phyloP scores from a whole-genome alignment of 495 filamentous ascomycete genomes.

The Aspergillus bertholletiae region DNA sequence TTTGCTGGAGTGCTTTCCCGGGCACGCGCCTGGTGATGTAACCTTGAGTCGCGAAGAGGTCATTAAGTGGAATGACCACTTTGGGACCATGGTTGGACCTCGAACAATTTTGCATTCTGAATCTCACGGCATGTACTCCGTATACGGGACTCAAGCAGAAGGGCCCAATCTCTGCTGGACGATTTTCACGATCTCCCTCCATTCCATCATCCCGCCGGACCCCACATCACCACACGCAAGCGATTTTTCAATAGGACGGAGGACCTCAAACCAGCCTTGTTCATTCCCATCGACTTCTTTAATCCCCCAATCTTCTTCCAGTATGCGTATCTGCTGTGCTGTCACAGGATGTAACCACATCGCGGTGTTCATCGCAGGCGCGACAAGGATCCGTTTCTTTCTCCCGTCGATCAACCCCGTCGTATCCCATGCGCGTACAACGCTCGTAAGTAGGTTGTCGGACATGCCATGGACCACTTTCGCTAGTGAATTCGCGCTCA shows the following conservation, averaged over 20 bases:
- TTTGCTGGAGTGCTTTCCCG: background rate
- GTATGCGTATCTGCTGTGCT: slow-evolving; percentile 58
- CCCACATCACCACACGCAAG: slow-evolving; percentile 83
- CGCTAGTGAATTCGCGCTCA: slow-evolving; percentile 75
- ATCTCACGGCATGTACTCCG: too few species aligned
- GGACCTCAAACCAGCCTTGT: slow-evolving; percentile 71
- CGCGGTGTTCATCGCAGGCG: slow-evolving; percentile 78
- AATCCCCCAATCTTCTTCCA: slow-evolving; percentile 71
- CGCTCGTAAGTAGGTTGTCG: slow-evolving; percentile 65
- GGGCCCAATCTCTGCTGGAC: slow-evolving; percentile 44
- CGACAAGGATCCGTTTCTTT: slow-evolving; percentile 32
- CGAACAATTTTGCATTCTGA: too few species aligned
- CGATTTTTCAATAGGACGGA: slow-evolving; percentile 65
- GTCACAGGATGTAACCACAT: slow-evolving; percentile 91
- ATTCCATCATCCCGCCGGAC: slow-evolving; percentile 73
- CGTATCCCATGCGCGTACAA: slow-evolving; percentile 88
- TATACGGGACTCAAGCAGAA: background rate
- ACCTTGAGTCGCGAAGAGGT: background rate
- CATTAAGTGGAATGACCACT: background rate
- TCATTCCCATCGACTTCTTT: slow-evolving; percentile 20
- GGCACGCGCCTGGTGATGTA: background rate
- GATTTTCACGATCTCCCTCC: slow-evolving; percentile 62
- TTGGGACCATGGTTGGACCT: too few species aligned
- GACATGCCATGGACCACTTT: slow-evolving; percentile 67
- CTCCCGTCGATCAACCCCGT: slow-evolving; percentile 53